These are phyloP conservation scores for Gossypium arboreum DNA, from an alignment of 345 rosid species.

Conservation along the genomic window DNA sequence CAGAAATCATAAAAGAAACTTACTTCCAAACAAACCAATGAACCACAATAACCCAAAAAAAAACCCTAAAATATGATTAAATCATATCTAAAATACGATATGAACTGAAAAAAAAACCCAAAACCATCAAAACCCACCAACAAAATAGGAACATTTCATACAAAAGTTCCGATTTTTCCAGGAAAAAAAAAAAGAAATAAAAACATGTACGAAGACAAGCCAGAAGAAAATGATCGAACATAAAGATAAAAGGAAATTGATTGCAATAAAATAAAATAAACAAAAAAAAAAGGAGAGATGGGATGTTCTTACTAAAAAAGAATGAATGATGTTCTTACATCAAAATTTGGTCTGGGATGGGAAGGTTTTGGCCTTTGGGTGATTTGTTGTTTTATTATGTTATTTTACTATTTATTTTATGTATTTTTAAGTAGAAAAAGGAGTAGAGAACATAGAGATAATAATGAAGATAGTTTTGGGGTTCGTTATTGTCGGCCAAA, in stretches of 20 bases:
- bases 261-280: not conserved
- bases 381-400: not conserved
- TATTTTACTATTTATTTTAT: not conserved
- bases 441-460: not conserved
- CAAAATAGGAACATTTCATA: not conserved
- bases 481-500: slow-evolving; percentile 1
- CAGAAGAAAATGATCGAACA: not conserved
- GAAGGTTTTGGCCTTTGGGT: not conserved
- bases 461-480: not conserved
- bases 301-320: not conserved
- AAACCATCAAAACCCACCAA: not conserved
- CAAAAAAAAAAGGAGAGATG: not conserved
- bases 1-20: not conserved
- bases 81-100: not conserved
- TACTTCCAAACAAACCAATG: not conserved
- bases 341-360: not conserved
- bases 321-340: not conserved
- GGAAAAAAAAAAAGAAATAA: not conserved
- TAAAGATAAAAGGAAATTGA: not conserved
- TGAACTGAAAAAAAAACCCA: no score
- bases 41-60: not conserved
- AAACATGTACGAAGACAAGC: not conserved
- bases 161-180: not conserved
- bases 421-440: not conserved
- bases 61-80: not conserved